Evolutionary conservation across 371 early-diverging fungal species (phyloP), one percentile per base, ranked within the genome.

Genomic region (Rhizomucor miehei): DNA sequence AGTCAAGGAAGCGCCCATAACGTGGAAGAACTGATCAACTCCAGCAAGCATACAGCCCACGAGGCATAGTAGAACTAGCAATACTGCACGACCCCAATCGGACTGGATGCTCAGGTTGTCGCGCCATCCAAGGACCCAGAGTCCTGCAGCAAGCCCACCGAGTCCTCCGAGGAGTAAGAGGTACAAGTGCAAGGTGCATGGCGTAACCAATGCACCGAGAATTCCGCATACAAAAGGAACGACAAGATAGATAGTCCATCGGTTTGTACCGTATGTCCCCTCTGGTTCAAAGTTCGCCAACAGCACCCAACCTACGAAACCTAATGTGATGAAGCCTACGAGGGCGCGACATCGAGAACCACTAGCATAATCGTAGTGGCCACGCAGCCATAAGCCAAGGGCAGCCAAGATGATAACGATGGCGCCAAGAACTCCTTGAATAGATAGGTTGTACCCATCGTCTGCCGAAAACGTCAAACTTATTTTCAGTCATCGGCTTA

Each of bases 81-180:
- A 80, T 19, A 88, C 74, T 20, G 82, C 79, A 16, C 88, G 79
- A 25, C 87, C 91, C 17, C 66, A 65, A 21, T 63, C 55, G 1
- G 75, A 66, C 3, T 74, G 61, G 46, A 90, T 81, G 13, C 84
- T 35, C 0, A 87, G 79, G 49, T 72, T 75, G 12, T 69, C 51
- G 39, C 70, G 74, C 75, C 79, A 84, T 5, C 82, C 77, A 39
- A 90, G 73, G 11, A 90, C 74, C 75, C 79, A 84, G 20, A 82
- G 50, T 2, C 80, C 84, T 46, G 80, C 59, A 3, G 84, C 83
- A 39, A 89, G 59, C 16, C 84, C 88, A 6, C 88, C 88, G 6
- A 86, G 63, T 8, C 78, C 70, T 6, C 87, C 87, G 2, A 89
- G 66, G 6, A 75, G 59, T 29, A 79, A 56, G 5, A 72, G 29